A percentile compares a stretch with the other conserved stretches of the same genome.
Evolutionary conservation across 2,329 filamentous ascomycete genomes (phyloP).

Genomic region (Fusarium burgessii): DNA sequence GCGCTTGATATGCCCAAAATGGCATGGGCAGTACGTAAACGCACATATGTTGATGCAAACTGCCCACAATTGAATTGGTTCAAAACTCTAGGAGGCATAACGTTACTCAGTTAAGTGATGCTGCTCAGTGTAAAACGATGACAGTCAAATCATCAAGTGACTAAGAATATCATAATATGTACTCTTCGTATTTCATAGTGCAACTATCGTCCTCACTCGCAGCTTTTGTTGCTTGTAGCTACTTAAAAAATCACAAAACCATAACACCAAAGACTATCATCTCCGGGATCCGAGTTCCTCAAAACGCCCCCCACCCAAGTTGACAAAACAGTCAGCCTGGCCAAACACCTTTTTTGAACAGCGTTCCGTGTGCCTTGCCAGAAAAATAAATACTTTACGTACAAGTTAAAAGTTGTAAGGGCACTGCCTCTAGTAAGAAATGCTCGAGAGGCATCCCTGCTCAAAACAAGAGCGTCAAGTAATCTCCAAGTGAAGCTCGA

Average conservation of each 20-base stretch:
- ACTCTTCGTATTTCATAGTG: slow-evolving; percentile 37
- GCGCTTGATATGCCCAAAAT: background rate
- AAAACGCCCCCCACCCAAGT: slow-evolving; percentile 46
- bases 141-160: background rate
- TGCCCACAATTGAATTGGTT: background rate
- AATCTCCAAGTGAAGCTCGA: slow-evolving; percentile 15
- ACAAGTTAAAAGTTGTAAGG: slow-evolving; percentile 47
- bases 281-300: slow-evolving; percentile 41
- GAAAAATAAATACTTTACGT: slow-evolving; percentile 52
- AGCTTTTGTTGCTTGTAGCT: slow-evolving; percentile 49
- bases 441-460: slow-evolving; percentile 15
- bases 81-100: too few relatives aligned
- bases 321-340: slow-evolving; percentile 44
- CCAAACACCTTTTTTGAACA: slow-evolving; percentile 61
- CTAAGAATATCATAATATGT: background rate
- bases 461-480: slow-evolving; percentile 31
- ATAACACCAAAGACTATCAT: slow-evolving; percentile 48
- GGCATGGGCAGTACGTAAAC: too few relatives aligned
- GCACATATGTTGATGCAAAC: background rate
- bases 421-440: slow-evolving; percentile 21
- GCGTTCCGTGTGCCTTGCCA: slow-evolving; percentile 52
- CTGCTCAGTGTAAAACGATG: background rate
- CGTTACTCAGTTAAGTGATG: background rate
- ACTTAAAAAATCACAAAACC: slow-evolving; percentile 37
- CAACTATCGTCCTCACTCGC: slow-evolving; percentile 42